phyloP scores from a whole-genome alignment of 2,329 filamentous ascomycete species.

The Botryosphaeria agaves region DNA sequence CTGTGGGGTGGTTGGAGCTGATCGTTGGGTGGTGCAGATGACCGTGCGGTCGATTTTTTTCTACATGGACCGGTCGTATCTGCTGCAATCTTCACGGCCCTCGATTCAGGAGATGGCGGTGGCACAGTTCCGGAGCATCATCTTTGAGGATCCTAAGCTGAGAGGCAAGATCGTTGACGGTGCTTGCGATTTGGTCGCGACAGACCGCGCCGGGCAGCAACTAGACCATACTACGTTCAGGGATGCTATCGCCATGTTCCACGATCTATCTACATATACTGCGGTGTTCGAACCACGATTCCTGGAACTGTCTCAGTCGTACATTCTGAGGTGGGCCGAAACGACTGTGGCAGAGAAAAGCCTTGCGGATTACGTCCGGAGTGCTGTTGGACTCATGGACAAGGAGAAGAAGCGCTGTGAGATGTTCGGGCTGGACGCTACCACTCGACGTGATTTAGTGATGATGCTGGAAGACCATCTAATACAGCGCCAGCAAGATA shows the following conservation, averaged over 20 bases:
- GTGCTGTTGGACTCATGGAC: constrained; percentile 50
- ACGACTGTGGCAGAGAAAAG: constrained; percentile 41
- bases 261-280: constrained; percentile 68
- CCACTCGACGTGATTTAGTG: constrained; percentile 63
- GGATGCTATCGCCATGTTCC: constrained; percentile 64
- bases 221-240: constrained; percentile 48
- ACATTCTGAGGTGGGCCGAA: constrained; percentile 53
- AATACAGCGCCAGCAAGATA: constrained; percentile 45
- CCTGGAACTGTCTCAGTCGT: constrained; percentile 47
- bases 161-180: constrained; percentile 43
- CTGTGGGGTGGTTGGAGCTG: too few relatives aligned
- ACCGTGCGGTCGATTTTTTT: constrained; percentile 80
- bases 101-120: constrained; percentile 73
- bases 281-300: constrained; percentile 65
- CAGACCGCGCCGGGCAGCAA: constrained; percentile 43
- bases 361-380: constrained; percentile 59
- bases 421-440: constrained; percentile 62
- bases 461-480: constrained; percentile 55
- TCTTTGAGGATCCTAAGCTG: constrained; percentile 36
- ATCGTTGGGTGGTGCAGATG: too few relatives aligned
- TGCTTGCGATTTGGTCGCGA: constrained; percentile 58
- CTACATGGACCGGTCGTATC: constrained; percentile 79
- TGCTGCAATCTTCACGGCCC: constrained; percentile 54
- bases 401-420: constrained; percentile 64
- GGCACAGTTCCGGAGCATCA: constrained; percentile 48